These are phyloP conservation scores for Acanthamoeba sp. DNA, from an alignment of 208 protist species.

Conservation along the genomic window DNA sequence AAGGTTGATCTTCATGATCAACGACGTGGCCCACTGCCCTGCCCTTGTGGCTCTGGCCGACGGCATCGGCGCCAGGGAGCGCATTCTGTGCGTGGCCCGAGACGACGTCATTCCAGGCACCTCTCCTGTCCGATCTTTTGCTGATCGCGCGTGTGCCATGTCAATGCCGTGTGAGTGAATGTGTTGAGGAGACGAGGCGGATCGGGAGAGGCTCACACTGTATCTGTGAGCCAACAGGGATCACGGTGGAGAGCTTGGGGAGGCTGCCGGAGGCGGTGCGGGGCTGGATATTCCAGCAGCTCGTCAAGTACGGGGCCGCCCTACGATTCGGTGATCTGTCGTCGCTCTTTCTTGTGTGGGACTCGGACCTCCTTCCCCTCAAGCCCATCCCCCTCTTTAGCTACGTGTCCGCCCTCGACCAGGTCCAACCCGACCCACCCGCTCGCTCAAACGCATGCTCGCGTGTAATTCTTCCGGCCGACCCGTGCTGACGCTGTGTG, in stretches of 20 bases:
- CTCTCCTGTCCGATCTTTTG: neutral
- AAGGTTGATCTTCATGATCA: constrained; percentile 46
- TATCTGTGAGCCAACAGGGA: neutral
- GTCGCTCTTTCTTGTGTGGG: constrained; percentile 45
- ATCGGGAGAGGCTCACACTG: too few species aligned
- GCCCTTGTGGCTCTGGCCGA: neutral
- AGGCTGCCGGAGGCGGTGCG: neutral
- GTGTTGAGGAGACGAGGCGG: neutral
- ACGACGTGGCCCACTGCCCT: constrained; percentile 3
- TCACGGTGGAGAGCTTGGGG: neutral
- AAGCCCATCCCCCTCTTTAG: constrained; percentile 20
- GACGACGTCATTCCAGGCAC: constrained; percentile 16
- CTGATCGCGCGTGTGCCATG: neutral
- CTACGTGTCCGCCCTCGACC: neutral
- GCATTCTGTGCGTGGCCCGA: neutral
- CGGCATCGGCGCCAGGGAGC: neutral
- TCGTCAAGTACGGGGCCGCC: constrained; percentile 31
- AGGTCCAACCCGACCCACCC: neutral
- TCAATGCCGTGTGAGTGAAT: neutral
- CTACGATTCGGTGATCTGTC: neutral
- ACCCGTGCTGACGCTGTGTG: too few species aligned
- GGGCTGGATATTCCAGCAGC: constrained; percentile 66
- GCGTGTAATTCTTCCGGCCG: too few species aligned
- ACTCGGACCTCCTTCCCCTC: constrained; percentile 27
- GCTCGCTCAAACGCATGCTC: neutral